A percentile compares a stretch with the other conserved stretches of the same genome.
Evolutionary conservation across 2,329 filamentous ascomycete species (phyloP).

Genomic region (Ophiostoma perfectum): DNA sequence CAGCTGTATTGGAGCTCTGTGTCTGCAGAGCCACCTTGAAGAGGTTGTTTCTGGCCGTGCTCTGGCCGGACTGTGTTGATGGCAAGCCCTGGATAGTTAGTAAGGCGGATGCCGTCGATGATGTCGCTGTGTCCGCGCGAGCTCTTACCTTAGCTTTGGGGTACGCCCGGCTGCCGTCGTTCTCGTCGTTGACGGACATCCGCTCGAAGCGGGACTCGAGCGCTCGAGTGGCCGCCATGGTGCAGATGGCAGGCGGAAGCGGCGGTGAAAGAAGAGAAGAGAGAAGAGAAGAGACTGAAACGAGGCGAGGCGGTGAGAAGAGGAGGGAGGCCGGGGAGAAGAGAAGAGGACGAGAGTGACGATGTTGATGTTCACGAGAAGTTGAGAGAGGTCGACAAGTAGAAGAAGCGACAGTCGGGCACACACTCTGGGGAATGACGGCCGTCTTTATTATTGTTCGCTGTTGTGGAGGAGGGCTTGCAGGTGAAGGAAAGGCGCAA

Average conservation of each 20-base stretch:
- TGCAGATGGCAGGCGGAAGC: conserved; percentile 9
- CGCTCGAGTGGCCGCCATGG: conserved; percentile 63
- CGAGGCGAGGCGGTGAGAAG: neutral
- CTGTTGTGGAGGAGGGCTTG: neutral
- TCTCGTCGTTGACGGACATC: conserved; percentile 85
- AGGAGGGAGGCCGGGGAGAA: neutral
- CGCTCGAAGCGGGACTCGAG: conserved; percentile 86
- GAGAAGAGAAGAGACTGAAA: neutral
- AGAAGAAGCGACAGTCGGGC: neutral
- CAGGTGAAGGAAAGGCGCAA: neutral
- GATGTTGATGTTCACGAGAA: conserved; percentile 8
- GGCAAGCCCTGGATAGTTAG: conserved; percentile 27
- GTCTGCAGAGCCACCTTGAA: conserved; percentile 81
- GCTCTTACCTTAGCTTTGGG: conserved; percentile 69
- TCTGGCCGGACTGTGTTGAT: conserved; percentile 43
- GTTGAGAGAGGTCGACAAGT: neutral
- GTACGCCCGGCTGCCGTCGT: conserved; percentile 55
- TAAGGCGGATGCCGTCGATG: neutral
- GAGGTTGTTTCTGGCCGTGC: conserved; percentile 67
- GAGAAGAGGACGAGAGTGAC: neutral
- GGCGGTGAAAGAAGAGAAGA: neutral
- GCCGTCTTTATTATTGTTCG: conserved; percentile 2
- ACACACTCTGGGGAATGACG: neutral
- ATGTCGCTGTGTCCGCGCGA: neutral
- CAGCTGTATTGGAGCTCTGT: conserved; percentile 61